Base-by-base conservation (phyloP, 2,329 filamentous ascomycete genomes). In the Akanthomyces uredinophilus region DNA sequence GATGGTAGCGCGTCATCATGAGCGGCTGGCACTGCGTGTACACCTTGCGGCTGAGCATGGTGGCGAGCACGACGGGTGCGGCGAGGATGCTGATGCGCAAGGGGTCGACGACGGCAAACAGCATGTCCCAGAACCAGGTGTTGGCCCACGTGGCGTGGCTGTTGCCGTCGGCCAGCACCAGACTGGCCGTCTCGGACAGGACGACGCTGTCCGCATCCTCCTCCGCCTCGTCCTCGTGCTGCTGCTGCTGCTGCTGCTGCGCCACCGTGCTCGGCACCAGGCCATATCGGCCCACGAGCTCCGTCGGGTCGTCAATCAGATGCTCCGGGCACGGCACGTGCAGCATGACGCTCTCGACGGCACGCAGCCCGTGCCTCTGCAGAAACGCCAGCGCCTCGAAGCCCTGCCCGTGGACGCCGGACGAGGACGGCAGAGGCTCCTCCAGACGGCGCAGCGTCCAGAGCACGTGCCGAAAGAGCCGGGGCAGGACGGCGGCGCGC, bases 1-100 rank as follows among this genome's bases (percentile, higher is more conserved):
- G 79, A 66, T 91, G 88, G 59, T 83, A 81, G 7, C 81, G 80
- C 64, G 85, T 84, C 61, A 85, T 79, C 67, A 90, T 90, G 27
- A 81, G 81, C 86, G 86, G 89, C 5, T 77, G 77, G 68, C 89
- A 84, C 11, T 78, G 78, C 44, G 84, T 76, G 55, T 83, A 80
- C 32, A 89, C 76, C 62, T 77, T 78, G 5, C 82, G 82, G 20
- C 83, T 83, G 5, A 88, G 74, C 54, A 91, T 75, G 0, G 80
- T 80, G 1, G 87, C 85, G 8, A 92, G 77, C 20, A 85, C 83
- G 4, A 81, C 77, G 0, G 88, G 86, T 7, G 87, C 83, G 0
- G 87, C 87, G 52, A 61, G 20, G 51, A 61, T n/a, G 43, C 43
- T 61, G 63, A 89, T 70, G 50, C 79, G 75, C 52, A 77, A 64